These are phyloP conservation scores for Hypoxylon intermedium DNA, from an alignment of 495 filamentous ascomycete species.

Conservation along the genomic window DNA sequence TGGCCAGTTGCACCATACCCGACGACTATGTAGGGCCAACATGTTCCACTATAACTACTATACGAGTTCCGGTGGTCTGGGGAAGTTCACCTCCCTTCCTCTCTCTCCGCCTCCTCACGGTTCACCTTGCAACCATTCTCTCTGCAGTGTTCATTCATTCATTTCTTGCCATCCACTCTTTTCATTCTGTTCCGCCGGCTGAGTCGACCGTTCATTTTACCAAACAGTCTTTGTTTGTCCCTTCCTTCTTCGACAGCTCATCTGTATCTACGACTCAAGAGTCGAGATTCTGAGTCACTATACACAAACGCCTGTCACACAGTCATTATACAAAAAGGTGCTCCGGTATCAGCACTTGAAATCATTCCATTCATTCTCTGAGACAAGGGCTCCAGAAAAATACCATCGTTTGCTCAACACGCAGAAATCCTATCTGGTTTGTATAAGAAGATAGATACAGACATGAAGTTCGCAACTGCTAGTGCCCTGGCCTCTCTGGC, in stretches of 20 bases:
- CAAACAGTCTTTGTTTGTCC: conserved; percentile 42
- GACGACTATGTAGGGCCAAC: conserved; percentile 2
- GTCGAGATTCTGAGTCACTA: conserved; percentile 17
- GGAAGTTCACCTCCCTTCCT: conserved; percentile 8
- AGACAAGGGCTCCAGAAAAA: conserved; percentile 20
- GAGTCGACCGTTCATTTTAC: conserved; percentile 48
- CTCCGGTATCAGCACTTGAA: conserved; percentile 18
- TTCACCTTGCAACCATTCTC: conserved; percentile 21
- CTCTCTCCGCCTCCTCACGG: conserved; percentile 20
- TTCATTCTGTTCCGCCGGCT: conserved; percentile 44
- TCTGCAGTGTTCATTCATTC: conserved; percentile 38
- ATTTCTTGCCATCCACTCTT: conserved; percentile 40
- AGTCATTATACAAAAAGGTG: conserved; percentile 15
- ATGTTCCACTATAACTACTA: conserved; percentile 31
- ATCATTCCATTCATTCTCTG: conserved; percentile 35
- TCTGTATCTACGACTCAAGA: conserved; percentile 15
- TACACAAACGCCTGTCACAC: conserved; percentile 7
- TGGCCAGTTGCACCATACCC: background rate
- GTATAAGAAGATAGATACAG: conserved; percentile 12
- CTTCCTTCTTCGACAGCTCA: conserved; percentile 38
- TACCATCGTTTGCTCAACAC: conserved; percentile 16
- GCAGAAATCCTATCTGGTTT: conserved; percentile 6
- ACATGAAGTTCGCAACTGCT: conserved; percentile 42
- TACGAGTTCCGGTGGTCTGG: conserved; percentile 22
- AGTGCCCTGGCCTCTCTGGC: conserved; percentile 39